phyloP scores from a whole-genome alignment of 805 yeast genomes.

The Saccharomycopsis fodiens region DNA sequence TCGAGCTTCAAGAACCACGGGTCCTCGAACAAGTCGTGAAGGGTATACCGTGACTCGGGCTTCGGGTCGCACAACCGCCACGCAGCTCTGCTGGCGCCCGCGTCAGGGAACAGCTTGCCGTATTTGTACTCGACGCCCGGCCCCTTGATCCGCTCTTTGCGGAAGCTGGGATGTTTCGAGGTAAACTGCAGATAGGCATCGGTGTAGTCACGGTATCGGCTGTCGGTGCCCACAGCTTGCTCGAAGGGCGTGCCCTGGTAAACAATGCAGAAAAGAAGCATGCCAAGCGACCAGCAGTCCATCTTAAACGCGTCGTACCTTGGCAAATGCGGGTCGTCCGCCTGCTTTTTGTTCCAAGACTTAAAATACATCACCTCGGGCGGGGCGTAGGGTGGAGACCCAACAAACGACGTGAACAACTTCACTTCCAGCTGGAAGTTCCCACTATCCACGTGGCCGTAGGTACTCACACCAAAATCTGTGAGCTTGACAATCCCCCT shows the following conservation, averaged over 20 bases:
- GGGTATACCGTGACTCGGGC: slow-evolving; percentile 42
- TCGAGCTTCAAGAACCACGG: slow-evolving; percentile 57
- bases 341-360: slow-evolving; percentile 30
- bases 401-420: slow-evolving; percentile 44
- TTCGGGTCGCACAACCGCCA: slow-evolving; percentile 72
- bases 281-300: slow-evolving; percentile 71
- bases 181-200: slow-evolving; percentile 37
- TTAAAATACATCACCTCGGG: slow-evolving; percentile 62
- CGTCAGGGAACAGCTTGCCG: slow-evolving; percentile 52
- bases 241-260: slow-evolving; percentile 55
- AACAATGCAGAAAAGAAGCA: slow-evolving; percentile 53
- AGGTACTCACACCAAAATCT: slow-evolving; percentile 91
- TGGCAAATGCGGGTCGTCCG: slow-evolving; percentile 28
- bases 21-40: slow-evolving; percentile 49
- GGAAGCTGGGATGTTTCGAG: slow-evolving; percentile 39
- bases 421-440: slow-evolving; percentile 37
- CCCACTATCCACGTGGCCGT: slow-evolving; percentile 47
- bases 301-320: slow-evolving; percentile 58
- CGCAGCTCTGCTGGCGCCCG: slow-evolving; percentile 59
- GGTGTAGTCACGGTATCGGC: slow-evolving; percentile 49
- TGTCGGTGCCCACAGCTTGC: slow-evolving; percentile 38
- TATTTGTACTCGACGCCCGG: slow-evolving; percentile 70
- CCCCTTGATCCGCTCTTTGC: slow-evolving; percentile 39
- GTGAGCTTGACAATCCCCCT: slow-evolving; percentile 66
- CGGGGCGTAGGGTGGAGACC: slow-evolving; percentile 76